Base-by-base conservation (phyloP, 257 asterid genomes). In the Capsicum chinense region DNA sequence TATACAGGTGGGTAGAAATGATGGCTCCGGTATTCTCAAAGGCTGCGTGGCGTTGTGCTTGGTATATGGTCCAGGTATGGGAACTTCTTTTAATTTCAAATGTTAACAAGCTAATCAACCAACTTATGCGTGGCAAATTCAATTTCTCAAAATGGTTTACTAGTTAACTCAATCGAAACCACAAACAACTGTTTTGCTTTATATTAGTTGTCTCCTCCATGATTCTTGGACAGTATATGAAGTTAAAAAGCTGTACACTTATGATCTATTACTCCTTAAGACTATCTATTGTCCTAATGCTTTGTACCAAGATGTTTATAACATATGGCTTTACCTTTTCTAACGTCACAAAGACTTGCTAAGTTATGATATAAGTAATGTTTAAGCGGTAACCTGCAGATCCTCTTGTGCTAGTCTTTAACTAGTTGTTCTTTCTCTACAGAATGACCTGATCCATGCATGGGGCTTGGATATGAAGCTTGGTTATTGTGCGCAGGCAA, bases 381-480 rank as follows among this genome's bases (percentile, higher is more conserved):
- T 12, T 7, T 21, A 21, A 74, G 47, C 21, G 39, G 57, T 50
- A 74, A 48, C 26, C 56, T 33, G 66, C 82, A 54, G 11, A 50
- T 78, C 82, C n/a, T 52, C 26, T 15, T 54, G 14, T 54, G 16
- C 64, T 54, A 3, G 6, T 60, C 39, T 39, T 50, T 80, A 52
- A 19, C 60, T 74, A 16, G 26, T 81, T 82, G n/a, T 26, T 14
- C 80, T 39, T 39, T 33, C 16, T 56, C 56, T 44, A 80, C 91
- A 95, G 99, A 95, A 95, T 17, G 99, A 95, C 87, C 87, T 96
- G 94, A 92, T 96, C 89, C 99, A 96, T 70, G 99, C 95, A 21
- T 96, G 99, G 99, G 99, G 99, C 35, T 90, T 96, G 73, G 99
- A 96, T 86, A 89, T 76, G 92, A 91, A 90, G 92, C 98, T 96